Conservation (phyloP, 352 stramenopile species). For the Globisporangium spiculum region DNA sequence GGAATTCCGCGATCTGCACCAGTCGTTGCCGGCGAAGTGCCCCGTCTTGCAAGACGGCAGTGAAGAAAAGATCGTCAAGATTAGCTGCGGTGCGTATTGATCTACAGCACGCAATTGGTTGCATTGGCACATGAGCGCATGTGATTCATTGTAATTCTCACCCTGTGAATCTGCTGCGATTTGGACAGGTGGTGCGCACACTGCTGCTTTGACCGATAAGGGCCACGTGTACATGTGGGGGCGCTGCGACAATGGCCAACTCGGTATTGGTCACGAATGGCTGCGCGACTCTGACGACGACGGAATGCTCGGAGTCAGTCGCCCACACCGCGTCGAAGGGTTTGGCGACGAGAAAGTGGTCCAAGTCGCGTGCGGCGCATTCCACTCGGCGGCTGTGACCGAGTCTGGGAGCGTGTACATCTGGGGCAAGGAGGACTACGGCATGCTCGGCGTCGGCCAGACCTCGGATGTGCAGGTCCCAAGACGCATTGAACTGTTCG, state of each 20-base stretch:
- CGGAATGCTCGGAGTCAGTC: constrained; percentile 50
- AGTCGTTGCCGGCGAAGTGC: constrained; percentile 67
- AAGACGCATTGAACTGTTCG: constrained; percentile 60
- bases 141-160: background rate
- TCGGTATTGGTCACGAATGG: constrained; percentile 67
- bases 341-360: constrained; percentile 74
- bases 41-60: constrained; percentile 42
- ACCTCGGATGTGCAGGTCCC: constrained; percentile 66
- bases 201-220: constrained; percentile 60
- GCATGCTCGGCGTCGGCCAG: constrained; percentile 82
- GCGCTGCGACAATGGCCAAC: constrained; percentile 70
- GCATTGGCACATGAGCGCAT: background rate
- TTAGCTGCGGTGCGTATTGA: constrained; percentile 56
- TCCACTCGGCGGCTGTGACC: constrained; percentile 79
- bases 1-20: constrained; percentile 56
- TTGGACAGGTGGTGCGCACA: constrained; percentile 54
- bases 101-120: no score
- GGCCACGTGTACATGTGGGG: constrained; percentile 81
- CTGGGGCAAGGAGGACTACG: constrained; percentile 87
- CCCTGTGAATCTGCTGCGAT: background rate
- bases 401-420: constrained; percentile 69
- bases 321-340: constrained; percentile 55
- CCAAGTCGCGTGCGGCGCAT: constrained; percentile 77
- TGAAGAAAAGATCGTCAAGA: constrained; percentile 62
- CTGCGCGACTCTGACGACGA: constrained; percentile 61